Base-by-base conservation (phyloP, 1,284 basidiomycete genomes). In the Tilletia indica region DNA sequence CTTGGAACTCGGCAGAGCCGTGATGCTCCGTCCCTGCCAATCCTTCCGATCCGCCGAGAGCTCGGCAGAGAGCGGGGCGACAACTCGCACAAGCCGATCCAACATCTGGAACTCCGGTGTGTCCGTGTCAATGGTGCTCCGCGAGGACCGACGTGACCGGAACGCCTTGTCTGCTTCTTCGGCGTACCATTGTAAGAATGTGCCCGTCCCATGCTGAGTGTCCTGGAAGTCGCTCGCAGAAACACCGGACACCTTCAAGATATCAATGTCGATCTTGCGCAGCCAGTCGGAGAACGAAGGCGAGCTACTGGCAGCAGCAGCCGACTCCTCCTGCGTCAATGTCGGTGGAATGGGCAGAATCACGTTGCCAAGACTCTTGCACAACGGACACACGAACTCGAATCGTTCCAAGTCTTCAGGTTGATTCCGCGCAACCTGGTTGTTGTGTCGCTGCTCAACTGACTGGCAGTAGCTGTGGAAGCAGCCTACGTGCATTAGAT, bases 311-410 rank as follows among this genome's bases (percentile, higher is more conserved):
- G 39, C 39, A 16, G 39, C 14, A 12, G 31, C 25, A 38, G 66
- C 11, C n/a, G 11, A 5, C 16, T 34, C 21, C 12, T 42, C 51
- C 9, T 38, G 39, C 25, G 47, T 36, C n/a, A 54, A 14, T 4
- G 16, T 8, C 12, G 66, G 80, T 4, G 89, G 87, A 4, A 95
- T 90, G 0, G 97, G 96, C 2, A 99, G 87, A 51, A 99, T 91
- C 45, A 94, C 89, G 85, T 99, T 99, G 11, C 96, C 95, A 0
- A 99, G 87, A 77, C 92, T 94, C 86, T 99, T 99, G 88, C 97
- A 99, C n/a, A 99, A 86, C 0, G 97, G 97, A 80, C 97, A 99
- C 69, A 98, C 93, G 86, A 91, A 99, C 84, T 99, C 97, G 82
- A 92, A 92, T 58, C 97, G 88, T 21, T 91, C 89, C 42, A 95